Evolutionary conservation across 106 monocot species (phyloP).

Genomic region (Acorus calamus): DNA sequence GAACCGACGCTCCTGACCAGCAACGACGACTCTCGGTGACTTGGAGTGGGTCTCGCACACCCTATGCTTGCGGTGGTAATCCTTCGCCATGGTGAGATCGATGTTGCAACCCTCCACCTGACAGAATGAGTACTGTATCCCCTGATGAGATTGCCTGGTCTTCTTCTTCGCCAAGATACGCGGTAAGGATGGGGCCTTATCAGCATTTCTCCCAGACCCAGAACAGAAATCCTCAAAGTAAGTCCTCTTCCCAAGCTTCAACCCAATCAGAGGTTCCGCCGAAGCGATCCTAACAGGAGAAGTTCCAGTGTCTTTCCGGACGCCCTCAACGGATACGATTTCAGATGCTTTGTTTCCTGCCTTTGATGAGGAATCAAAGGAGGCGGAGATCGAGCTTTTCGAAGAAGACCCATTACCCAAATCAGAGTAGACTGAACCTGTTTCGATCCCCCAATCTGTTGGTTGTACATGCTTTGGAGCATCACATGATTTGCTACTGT

Average conservation of each 20-base stretch:
- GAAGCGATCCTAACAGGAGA: conserved; percentile 3
- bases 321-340: conserved; percentile 11
- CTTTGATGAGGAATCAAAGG: conserved; percentile 30
- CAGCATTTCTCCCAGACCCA: conserved; percentile 3
- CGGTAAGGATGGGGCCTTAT: conserved; percentile 15
- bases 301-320: conserved; percentile 19
- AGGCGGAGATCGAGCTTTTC: conserved; percentile 39
- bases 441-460: conserved; percentile 13
- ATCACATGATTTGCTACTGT: conserved; percentile 16
- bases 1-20: conserved; percentile 64
- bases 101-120: conserved; percentile 68
- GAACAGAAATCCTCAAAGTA: conserved; percentile 54
- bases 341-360: neutral
- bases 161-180: conserved; percentile 14
- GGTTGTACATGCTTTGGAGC: neutral
- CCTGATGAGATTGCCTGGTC: conserved; percentile 20
- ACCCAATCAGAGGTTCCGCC: conserved; percentile 36
- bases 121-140: conserved; percentile 19
- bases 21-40: conserved; percentile 42
- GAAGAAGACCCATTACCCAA: conserved; percentile 37
- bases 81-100: conserved; percentile 47
- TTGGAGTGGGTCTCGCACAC: conserved; percentile 73
- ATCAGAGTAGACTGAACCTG: conserved; percentile 35
- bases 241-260: conserved; percentile 72
- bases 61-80: conserved; percentile 76